These are phyloP conservation scores for Penicillium argentinense DNA, from an alignment of 495 filamentous ascomycete species.

Conservation along the genomic window DNA sequence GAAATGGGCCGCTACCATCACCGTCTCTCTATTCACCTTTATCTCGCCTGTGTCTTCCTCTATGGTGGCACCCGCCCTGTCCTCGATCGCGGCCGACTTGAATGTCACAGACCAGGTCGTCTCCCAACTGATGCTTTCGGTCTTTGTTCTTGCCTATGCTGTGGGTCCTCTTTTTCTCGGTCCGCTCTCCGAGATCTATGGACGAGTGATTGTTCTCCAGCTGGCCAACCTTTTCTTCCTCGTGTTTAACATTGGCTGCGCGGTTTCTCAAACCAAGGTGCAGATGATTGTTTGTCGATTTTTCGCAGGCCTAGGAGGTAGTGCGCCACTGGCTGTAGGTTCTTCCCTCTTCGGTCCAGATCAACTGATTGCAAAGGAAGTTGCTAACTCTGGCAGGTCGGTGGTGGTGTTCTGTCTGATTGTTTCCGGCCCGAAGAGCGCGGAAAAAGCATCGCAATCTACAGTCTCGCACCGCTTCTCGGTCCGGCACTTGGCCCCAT, in stretches of 20 bases:
- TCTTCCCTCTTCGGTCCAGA: background rate
- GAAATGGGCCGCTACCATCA: constrained; percentile 64
- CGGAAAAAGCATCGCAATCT: constrained; percentile 63
- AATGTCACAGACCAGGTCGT: constrained; percentile 56
- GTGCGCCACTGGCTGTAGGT: constrained; percentile 51
- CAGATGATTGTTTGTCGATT: constrained; percentile 59
- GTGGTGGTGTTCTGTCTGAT: constrained; percentile 63
- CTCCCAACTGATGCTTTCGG: constrained; percentile 61
- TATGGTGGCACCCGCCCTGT: constrained; percentile 71
- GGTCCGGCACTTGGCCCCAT: constrained; percentile 68
- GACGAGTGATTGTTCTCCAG: constrained; percentile 61
- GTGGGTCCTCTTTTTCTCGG: constrained; percentile 68
- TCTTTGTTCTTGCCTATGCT: constrained; percentile 76
- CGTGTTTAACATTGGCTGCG: constrained; percentile 57
- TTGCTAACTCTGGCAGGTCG: constrained; percentile 33
- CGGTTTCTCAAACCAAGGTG: constrained; percentile 46
- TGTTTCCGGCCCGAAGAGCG: constrained; percentile 63
- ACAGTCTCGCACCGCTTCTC: constrained; percentile 64
- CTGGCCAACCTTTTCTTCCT: constrained; percentile 66
- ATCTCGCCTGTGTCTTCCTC: constrained; percentile 71
- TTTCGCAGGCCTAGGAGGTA: constrained; percentile 57
- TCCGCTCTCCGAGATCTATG: constrained; percentile 74
- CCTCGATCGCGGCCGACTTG: constrained; percentile 57
- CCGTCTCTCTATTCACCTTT: constrained; percentile 64
- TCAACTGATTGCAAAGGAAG: background rate